Percentiles rank a stretch among this genome's conserved stretches.
Evolutionary conservation across 306 rosid genomes (phyloP).

Genomic region (Cicer chorassanicum): DNA sequence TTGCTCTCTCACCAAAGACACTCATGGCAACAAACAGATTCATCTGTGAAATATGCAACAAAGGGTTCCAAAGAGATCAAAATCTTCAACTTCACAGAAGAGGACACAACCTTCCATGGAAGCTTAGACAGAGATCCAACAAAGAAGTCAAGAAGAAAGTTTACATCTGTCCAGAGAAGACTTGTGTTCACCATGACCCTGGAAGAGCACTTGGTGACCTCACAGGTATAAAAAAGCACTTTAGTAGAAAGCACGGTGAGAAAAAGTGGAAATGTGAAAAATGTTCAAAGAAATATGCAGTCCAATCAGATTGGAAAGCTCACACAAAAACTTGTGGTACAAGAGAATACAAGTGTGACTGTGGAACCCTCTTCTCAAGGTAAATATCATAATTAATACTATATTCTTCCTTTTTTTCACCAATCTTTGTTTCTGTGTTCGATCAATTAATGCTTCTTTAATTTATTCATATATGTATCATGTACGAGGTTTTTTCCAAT

Average conservation of each 20-base stretch:
- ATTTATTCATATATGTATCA: slow-evolving; percentile 12
- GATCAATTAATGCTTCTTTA: slow-evolving; percentile 42
- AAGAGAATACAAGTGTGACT: slow-evolving; percentile 90
- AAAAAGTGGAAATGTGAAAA: slow-evolving; percentile 98
- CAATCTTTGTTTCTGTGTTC: slow-evolving; percentile 15
- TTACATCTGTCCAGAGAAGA: slow-evolving; percentile 88
- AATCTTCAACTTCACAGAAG: slow-evolving; percentile 92
- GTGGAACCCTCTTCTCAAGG: slow-evolving; percentile 98
- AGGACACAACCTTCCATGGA: slow-evolving; percentile 98
- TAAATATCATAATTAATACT: slow-evolving; percentile 29
- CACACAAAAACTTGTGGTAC: slow-evolving; percentile 96
- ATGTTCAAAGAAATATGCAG: slow-evolving; percentile 95
- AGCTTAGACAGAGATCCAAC: slow-evolving; percentile 71
- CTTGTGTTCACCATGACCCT: slow-evolving; percentile 86
- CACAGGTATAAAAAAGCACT: slow-evolving; percentile 95
- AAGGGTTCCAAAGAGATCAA: slow-evolving; percentile 96
- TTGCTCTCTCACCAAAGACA: slow-evolving; percentile 84
- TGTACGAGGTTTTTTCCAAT: slow-evolving; percentile 47
- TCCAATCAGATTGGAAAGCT: slow-evolving; percentile 98
- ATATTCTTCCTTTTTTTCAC: slow-evolving; percentile 8
- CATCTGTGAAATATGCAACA: slow-evolving; percentile 94
- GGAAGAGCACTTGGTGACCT: slow-evolving; percentile 90
- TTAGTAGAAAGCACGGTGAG: slow-evolving; percentile 92
- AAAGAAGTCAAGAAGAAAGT: slow-evolving; percentile 85
- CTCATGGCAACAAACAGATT: slow-evolving; percentile 95